phyloP scores from a whole-genome alignment of 108 stramenopile genomes.

The Fragilariopsis cylindrus region DNA sequence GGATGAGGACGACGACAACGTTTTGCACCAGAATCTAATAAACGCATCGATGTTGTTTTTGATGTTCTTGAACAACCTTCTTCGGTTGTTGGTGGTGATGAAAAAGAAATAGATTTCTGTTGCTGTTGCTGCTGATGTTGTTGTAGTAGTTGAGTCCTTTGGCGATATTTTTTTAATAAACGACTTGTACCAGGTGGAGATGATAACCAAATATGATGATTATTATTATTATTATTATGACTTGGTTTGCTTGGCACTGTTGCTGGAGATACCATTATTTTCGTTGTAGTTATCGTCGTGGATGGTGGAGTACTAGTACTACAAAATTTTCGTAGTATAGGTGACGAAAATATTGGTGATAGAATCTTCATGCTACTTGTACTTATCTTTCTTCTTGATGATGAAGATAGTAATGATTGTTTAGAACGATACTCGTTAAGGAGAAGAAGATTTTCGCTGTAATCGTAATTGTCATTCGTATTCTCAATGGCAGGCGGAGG shows the following conservation, averaged over 20 bases:
- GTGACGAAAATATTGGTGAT: neutral
- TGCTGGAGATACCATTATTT: neutral
- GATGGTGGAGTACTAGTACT: neutral
- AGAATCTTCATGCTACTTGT: neutral
- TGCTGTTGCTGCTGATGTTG: neutral
- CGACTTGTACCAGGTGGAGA: constrained; percentile 5
- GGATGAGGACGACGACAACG: neutral
- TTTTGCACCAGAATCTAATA: constrained; percentile 9
- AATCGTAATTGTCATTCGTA: too few relatives aligned
- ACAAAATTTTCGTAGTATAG: neutral
- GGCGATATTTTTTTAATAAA: constrained; percentile 4
- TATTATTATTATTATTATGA: neutral
- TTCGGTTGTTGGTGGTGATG: neutral
- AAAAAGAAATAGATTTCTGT: neutral
- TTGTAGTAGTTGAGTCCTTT: neutral
- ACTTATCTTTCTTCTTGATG: neutral
- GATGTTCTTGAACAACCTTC: neutral
- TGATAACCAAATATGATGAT: neutral
- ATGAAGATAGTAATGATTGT: constrained; percentile 5
- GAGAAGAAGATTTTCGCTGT: neutral
- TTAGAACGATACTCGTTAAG: neutral
- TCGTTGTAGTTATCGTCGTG: neutral
- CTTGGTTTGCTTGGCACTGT: neutral
- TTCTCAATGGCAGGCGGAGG: too few relatives aligned
- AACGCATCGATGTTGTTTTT: neutral